Percentiles rank a stretch among this genome's conserved stretches.
These are phyloP conservation scores for Colletotrichum filicis DNA, from an alignment of 2,329 filamentous ascomycete genomes.

Conservation along the genomic window DNA sequence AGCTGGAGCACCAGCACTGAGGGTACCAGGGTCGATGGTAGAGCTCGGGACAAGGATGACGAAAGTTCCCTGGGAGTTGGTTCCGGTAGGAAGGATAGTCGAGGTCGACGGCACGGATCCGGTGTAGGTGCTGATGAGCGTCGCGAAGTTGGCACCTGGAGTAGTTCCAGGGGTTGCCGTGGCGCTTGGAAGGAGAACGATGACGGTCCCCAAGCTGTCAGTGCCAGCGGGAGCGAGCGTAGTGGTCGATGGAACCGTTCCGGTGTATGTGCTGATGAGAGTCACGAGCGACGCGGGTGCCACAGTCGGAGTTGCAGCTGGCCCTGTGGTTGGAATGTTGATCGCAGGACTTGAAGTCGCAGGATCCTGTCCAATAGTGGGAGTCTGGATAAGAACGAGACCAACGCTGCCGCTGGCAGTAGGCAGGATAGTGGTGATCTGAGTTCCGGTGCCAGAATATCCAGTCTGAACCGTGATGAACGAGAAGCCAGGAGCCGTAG, in stretches of 20 bases:
- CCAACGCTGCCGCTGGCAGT: slow-evolving; percentile 6
- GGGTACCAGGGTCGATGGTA: no score
- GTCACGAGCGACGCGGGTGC: slow-evolving; percentile 3
- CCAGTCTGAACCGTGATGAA: slow-evolving; percentile 24
- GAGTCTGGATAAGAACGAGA: slow-evolving; percentile 25
- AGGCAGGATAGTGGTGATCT: slow-evolving; percentile 14
- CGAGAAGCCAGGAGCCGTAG: not conserved
- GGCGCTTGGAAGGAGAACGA: slow-evolving; percentile 20
- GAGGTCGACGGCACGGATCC: slow-evolving; percentile 11
- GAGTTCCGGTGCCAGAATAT: slow-evolving; percentile 11
- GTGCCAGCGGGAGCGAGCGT: slow-evolving; percentile 17
- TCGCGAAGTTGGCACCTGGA: not conserved
- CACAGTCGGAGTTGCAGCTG: not conserved
- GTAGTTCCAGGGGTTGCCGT: not conserved
- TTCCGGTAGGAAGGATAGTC: slow-evolving; percentile 5
- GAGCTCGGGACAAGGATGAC: slow-evolving; percentile 22
- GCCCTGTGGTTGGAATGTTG: not conserved
- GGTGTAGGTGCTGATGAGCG: slow-evolving; percentile 16
- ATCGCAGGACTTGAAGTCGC: not conserved
- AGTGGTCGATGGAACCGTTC: slow-evolving; percentile 10
- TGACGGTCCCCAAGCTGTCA: not conserved
- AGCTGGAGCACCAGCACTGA: not conserved
- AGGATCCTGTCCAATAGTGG: not conserved
- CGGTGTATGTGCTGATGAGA: slow-evolving; percentile 21
- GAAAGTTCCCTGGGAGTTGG: slow-evolving; percentile 7